Base-by-base conservation (phyloP, 1,139 yeast species). In the Pichia sp. region DNA sequence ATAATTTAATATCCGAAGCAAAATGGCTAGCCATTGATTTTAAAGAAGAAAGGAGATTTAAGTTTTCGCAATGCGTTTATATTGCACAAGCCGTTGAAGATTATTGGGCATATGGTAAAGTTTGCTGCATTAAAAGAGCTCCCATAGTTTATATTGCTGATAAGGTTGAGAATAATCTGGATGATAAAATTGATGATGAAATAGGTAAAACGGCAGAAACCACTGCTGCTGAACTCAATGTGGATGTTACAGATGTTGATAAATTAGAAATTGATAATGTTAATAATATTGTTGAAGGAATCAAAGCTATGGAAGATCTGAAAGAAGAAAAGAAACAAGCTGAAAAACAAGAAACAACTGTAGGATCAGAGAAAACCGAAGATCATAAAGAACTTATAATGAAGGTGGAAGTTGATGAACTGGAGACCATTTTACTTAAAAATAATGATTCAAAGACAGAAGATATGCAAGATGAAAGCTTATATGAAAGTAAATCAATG, bases 21-120 rank as follows among this genome's bases (percentile, higher is more conserved):
- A 78, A 78, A 54, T 89, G 97, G 96, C 74, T 89, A 82, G 79
- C 89, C 8, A 73, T 76, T 7, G 96, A 89, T 62, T 84, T 84
- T 59, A 77, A 73, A 50, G 95, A 89, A 62, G 82, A 79, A 36
- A 63, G 79, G 22, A 83, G 85, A 61, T 78, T 74, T 59, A 86
- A 84, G 62, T 69, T 79, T 52, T 85, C 89, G 0, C 76, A 84
- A 48, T 85, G 94, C 61, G 76, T 79, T 13, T 72, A 74, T 40
- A 69, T 90, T 30, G 83, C 97, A 0, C 80, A 79, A 50, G 85
- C 90, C 0, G 75, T 90, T 0, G 68, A 69, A 53, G 96, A 88
- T 51, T 89, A 80, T 59, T 89, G 95, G 95, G 68, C 60, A 1
- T 76, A 75, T 56, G 97, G 96, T 1, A 80, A 80, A 57, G 74